Evolutionary conservation across 2,329 filamentous ascomycete species (phyloP).

Genomic region (Fulvia fulva): DNA sequence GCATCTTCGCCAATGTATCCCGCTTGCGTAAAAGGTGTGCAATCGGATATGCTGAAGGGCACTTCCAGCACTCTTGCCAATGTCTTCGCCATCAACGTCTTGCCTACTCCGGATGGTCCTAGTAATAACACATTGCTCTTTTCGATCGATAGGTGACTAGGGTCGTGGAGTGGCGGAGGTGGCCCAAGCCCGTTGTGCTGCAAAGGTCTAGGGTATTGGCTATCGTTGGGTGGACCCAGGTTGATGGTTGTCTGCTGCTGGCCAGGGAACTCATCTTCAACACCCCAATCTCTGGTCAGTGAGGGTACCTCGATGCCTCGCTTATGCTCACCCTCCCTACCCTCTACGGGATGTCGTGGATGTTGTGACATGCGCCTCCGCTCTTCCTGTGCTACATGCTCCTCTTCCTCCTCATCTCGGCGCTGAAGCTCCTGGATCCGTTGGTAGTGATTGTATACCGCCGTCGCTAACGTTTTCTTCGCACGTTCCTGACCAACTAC

Average conservation of each 20-base stretch:
- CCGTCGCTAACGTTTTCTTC: conserved; percentile 87
- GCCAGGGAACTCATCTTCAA: conserved; percentile 58
- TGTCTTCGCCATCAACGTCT: conserved; percentile 92
- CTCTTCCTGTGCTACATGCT: conserved; percentile 66
- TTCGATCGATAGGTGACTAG: conserved; percentile 69
- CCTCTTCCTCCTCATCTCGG: conserved; percentile 74
- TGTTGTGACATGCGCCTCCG: conserved; percentile 62
- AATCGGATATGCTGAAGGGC: conserved; percentile 92
- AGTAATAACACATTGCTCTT: conserved; percentile 93
- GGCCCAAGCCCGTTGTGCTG: conserved; percentile 19
- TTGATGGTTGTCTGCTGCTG: conserved; percentile 52
- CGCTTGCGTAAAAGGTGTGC: conserved; percentile 91
- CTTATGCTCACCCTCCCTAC: conserved; percentile 42
- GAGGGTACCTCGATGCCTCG: conserved; percentile 32
- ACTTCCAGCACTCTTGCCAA: conserved; percentile 90
- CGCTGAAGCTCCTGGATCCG: conserved; percentile 71
- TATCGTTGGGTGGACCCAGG: conserved; percentile 10
- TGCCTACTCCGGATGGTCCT: conserved; percentile 90
- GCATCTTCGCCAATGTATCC: conserved; percentile 98
- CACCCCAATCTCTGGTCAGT: conserved; percentile 29
- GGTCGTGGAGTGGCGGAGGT: conserved; percentile 48
- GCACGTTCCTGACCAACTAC: conserved; percentile 94
- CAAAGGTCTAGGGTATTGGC: conserved; percentile 16
- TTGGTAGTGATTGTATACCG: conserved; percentile 96
- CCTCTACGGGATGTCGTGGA: conserved; percentile 70